Evolutionary conservation across 345 rosid genomes (phyloP), one percentile per base, ranked within the genome.

Genomic region (Lenwebbia sp.): DNA sequence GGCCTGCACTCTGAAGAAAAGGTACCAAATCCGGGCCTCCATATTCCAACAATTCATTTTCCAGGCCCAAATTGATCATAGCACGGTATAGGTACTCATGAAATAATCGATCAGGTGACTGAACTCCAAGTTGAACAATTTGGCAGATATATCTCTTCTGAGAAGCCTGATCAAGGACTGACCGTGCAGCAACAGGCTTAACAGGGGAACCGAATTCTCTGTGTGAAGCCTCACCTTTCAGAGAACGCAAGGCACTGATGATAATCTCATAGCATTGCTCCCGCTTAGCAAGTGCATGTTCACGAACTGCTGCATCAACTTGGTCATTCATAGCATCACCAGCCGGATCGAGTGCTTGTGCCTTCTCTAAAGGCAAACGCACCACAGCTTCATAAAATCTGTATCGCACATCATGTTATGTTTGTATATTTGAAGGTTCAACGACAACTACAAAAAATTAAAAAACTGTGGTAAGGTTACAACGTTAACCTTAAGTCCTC

Each of bases 311-410:
- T 53, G 91, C 89, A 90, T 96, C 99, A 87, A 95, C 91, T 92
- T 97, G 99, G 54, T 96, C 99, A 89, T 94, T 96, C 86, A 92
- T 90, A 87, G 99, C 99, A 93, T 97, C 99, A 76, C 96, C 96
- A 12, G 95, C 94, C 81, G 98, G 98, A 86, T 97, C 99, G 87
- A 96, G 93, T 78, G 95, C 93, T 88, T 94, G 97, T 83, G 98
- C 99, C 89, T 97, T 97, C 88, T 95, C 99, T 87, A 97, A 92
- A 87, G 99, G 95, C 88, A 97, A 92, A 86, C 95, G 93, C 83
- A 97, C 98, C 81, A 96, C 98, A 86, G 99, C 99, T 91, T 97
- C 99, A 92, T 96, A 97, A 92, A 95, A 97, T 92, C 99, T 97
- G 95, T 89, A 93, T 65, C 21, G 30, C 84, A 75, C 44, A 49